Evolutionary conservation across 176 grass and related monocot genomes (phyloP).

Genomic region (Coix lacrymajobi): DNA sequence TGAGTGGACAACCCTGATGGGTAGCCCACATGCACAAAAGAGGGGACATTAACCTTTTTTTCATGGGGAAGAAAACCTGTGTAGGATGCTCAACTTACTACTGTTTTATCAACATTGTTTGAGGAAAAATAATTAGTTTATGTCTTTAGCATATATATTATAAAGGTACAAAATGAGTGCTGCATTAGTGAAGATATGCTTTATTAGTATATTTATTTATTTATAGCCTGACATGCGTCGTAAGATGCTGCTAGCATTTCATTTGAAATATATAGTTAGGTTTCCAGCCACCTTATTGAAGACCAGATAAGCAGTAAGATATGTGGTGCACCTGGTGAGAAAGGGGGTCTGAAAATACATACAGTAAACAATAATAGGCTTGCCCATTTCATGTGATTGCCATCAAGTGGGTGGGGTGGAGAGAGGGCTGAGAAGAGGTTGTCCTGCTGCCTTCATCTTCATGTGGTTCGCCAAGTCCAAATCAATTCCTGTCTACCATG

Average conservation of each 20-base stretch:
- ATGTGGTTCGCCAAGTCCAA: slow-evolving; percentile 26
- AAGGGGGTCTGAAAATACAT: neutral
- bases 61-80: neutral
- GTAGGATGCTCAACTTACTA: neutral
- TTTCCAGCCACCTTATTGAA: neutral
- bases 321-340: neutral
- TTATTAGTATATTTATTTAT: too few relatives aligned
- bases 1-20: neutral
- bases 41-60: neutral
- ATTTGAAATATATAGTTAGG: neutral
- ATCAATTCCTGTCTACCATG: slow-evolving; percentile 27
- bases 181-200: neutral
- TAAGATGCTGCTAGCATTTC: neutral
- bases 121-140: neutral
- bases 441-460: slow-evolving; percentile 28
- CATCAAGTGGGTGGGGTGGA: slow-evolving; percentile 22
- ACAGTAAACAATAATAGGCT: neutral
- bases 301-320: neutral
- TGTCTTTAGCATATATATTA: neutral
- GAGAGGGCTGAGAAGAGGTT: slow-evolving; percentile 16
- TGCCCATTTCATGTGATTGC: slow-evolving; percentile 22
- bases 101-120: neutral
- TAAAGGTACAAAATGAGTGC: neutral
- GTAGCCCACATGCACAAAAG: neutral
- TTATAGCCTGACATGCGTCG: neutral